A percentile compares a stretch with the other conserved stretches of the same genome.
Conservation (phyloP, 2,329 filamentous ascomycete species). For the Coniochaeta ligniaria region DNA sequence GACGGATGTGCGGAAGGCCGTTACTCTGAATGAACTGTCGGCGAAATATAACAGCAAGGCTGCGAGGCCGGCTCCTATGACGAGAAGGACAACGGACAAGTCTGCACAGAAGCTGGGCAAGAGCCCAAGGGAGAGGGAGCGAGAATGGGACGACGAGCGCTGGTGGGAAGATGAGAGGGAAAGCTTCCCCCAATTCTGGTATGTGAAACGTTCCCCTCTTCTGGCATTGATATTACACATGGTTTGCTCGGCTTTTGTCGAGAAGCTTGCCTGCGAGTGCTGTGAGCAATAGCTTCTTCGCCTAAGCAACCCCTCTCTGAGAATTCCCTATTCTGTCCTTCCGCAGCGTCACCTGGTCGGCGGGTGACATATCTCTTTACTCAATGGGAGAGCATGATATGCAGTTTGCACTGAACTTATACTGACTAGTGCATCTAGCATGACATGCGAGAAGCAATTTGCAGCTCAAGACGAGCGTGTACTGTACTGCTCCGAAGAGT, state of each 20-base stretch:
- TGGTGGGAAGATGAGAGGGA: constrained; percentile 52
- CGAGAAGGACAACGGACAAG: constrained; percentile 32
- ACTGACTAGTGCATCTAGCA: constrained; percentile 35
- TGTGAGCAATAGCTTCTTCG: constrained; percentile 8
- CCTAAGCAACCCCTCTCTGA: constrained; percentile 8
- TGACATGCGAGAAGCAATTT: constrained; percentile 63
- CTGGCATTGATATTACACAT: constrained; percentile 1
- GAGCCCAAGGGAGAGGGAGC: constrained; percentile 42
- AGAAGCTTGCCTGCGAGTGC: constrained; percentile 1
- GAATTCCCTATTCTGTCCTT: constrained; percentile 15
- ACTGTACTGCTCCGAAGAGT: constrained; percentile 58
- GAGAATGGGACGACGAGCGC: constrained; percentile 39
- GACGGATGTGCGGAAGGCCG: constrained; percentile 48
- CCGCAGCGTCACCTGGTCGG: constrained; percentile 24
- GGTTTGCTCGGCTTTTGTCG: constrained; percentile 12
- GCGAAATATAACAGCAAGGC: constrained; percentile 31
- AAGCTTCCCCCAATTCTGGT: constrained; percentile 61
- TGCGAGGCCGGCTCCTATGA: constrained; percentile 33
- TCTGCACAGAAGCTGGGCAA: constrained; percentile 40
- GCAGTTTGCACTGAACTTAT: constrained; percentile 4
- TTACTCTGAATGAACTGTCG: constrained; percentile 33
- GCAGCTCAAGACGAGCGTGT: constrained; percentile 48
- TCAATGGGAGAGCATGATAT: background rate
- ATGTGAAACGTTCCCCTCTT: constrained; percentile 24
- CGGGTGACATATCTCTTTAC: constrained; percentile 14